Conservation (phyloP, 1,284 basidiomycete genomes). For the Anthracocystis walkeri region DNA sequence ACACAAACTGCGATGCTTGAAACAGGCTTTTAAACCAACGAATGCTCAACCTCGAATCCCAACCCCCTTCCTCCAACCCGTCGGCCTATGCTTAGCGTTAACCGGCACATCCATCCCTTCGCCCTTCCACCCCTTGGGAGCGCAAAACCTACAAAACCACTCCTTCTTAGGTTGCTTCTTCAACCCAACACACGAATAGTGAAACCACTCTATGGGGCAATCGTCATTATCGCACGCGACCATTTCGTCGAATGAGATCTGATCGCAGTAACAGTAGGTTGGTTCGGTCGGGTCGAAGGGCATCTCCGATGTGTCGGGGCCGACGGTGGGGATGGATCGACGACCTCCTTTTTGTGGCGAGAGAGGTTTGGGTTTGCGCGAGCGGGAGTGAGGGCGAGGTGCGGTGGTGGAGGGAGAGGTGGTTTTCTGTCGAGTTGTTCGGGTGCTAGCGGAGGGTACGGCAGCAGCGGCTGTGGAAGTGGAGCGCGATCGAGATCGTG, state of each 20-base stretch:
- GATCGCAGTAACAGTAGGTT: constrained; percentile 73
- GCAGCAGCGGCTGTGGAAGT: constrained; percentile 3
- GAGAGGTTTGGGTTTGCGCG: constrained; percentile 36
- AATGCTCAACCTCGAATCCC: constrained; percentile 22
- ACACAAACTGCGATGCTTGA: background rate
- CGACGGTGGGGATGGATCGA: constrained; percentile 18
- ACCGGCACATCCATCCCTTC: constrained; percentile 48
- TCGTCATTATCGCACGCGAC: constrained; percentile 72
- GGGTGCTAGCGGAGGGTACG: background rate
- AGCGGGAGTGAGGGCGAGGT: background rate
- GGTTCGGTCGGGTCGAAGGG: constrained; percentile 71
- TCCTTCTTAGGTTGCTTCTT: constrained; percentile 49
- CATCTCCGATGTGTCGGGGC: constrained; percentile 47
- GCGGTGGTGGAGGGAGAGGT: constrained; percentile 1
- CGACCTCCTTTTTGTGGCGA: constrained; percentile 43
- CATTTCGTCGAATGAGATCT: constrained; percentile 71
- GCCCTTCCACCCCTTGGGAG: constrained; percentile 59
- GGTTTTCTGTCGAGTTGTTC: constrained; percentile 5
- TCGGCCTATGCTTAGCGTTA: constrained; percentile 34
- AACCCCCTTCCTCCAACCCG: constrained; percentile 24
- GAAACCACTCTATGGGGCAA: constrained; percentile 72
- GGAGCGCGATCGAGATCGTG: constrained; percentile 19
- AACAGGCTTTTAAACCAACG: background rate
- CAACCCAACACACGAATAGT: constrained; percentile 65
- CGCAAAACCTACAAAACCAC: constrained; percentile 69